Conservation (phyloP, 2,329 filamentous ascomycete species). For the Emergomyces orientalis region DNA sequence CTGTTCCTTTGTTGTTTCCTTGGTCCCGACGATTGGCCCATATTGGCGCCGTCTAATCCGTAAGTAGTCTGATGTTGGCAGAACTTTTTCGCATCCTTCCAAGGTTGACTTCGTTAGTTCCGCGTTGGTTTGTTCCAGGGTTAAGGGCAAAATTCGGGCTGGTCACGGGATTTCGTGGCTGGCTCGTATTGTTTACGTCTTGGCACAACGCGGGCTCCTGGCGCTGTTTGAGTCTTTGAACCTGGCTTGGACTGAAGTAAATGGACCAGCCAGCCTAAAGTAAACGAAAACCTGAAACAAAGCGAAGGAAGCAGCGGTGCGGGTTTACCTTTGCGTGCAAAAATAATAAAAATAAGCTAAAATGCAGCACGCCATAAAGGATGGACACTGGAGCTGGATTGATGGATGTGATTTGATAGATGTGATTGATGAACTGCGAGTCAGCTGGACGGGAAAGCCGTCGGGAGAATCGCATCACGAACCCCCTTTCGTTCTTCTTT, state of each 20-base stretch:
- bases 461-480: not conserved
- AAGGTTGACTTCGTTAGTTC: too few relatives aligned
- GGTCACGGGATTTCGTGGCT: slow-evolving; percentile 13
- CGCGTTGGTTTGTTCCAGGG: not conserved
- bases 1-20: too few relatives aligned
- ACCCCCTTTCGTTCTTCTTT: not conserved
- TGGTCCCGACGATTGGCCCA: too few relatives aligned
- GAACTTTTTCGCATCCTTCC: too few relatives aligned
- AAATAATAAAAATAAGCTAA: not conserved
- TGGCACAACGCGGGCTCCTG: slow-evolving; percentile 11
- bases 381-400: not conserved
- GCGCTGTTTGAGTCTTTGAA: not conserved
- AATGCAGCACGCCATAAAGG: not conserved
- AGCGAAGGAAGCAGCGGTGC: not conserved
- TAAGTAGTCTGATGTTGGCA: too few relatives aligned
- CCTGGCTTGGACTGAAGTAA: not conserved
- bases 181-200: slow-evolving; percentile 15
- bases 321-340: not conserved
- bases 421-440: not conserved
- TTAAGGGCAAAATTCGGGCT: not conserved
- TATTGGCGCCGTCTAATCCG: too few relatives aligned
- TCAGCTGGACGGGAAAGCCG: not conserved
- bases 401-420: not conserved
- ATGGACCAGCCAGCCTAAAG: not conserved
- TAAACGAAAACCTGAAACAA: not conserved